Conservation (phyloP, 163 green algal genomes). For the Chlamydomonas reinhardtii region DNA sequence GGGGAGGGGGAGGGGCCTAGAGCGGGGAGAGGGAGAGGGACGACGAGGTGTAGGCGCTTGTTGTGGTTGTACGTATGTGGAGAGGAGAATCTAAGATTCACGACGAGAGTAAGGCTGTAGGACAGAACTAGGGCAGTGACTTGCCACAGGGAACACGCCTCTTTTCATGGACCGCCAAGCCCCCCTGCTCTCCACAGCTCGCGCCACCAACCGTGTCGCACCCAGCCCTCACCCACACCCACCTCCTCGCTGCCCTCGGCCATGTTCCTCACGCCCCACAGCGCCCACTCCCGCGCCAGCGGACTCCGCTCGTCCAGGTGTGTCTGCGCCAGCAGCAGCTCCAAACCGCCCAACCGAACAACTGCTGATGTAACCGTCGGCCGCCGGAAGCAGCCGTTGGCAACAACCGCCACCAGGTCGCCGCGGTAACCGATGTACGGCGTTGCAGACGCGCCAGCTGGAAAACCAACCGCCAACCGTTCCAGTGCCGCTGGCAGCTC, state of each 20-base stretch:
- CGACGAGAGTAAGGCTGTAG: too few relatives aligned
- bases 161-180: too few relatives aligned
- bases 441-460: not conserved
- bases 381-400: constrained; percentile 67
- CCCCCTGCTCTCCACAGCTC: too few relatives aligned
- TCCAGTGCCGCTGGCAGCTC: constrained; percentile 2
- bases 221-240: not conserved
- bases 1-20: too few relatives aligned
- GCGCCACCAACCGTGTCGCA: too few relatives aligned
- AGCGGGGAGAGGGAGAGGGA: too few relatives aligned
- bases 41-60: too few relatives aligned
- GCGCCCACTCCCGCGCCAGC: constrained; percentile 84
- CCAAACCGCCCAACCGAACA: constrained; percentile 37
- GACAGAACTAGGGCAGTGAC: too few relatives aligned
- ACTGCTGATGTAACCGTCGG: constrained; percentile 66
- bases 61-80: too few relatives aligned
- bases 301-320: constrained; percentile 67
- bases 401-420: constrained; percentile 79
- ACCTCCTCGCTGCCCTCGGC: constrained; percentile 73
- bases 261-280: constrained; percentile 88
- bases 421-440: constrained; percentile 80
- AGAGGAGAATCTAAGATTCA: too few relatives aligned
- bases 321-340: constrained; percentile 66
- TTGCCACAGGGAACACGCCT: too few relatives aligned
- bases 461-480: too few relatives aligned